A percentile compares a stretch with the other conserved stretches of the same genome.
Evolutionary conservation across 1,284 basidiomycete species (phyloP).

Genomic region (Lignosus rhinocerotis): DNA sequence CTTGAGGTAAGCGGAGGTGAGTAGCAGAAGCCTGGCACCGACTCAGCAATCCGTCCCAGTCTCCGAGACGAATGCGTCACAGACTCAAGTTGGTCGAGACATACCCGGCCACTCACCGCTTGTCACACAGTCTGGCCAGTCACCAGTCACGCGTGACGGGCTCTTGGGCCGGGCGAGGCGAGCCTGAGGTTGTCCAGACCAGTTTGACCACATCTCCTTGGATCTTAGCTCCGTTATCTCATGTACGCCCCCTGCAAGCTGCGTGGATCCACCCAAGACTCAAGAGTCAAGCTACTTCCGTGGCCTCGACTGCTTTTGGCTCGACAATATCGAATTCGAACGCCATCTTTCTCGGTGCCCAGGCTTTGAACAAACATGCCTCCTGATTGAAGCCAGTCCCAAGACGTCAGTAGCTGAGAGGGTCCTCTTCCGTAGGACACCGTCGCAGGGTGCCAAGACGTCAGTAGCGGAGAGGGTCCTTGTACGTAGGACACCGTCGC

Average conservation of each 20-base stretch:
- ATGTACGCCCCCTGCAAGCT: background rate
- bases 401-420: too few relatives aligned
- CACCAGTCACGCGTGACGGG: slow-evolving; percentile 5
- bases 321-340: background rate
- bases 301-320: background rate
- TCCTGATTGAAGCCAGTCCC: too few relatives aligned
- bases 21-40: background rate
- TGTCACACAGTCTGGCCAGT: slow-evolving; percentile 8
- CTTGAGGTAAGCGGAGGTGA: background rate
- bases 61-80: too few relatives aligned
- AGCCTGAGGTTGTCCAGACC: background rate
- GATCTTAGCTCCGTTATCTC: background rate
- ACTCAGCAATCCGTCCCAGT: slow-evolving; percentile 3
- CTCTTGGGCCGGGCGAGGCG: slow-evolving; percentile 4
- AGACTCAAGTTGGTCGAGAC: background rate
- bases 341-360: background rate
- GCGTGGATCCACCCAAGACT: background rate
- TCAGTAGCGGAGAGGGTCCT: too few relatives aligned
- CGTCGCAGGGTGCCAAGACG: too few relatives aligned
- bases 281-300: background rate
- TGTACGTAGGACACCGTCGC: too few relatives aligned
- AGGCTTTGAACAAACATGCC: too few relatives aligned
- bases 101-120: slow-evolving; percentile 16
- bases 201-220: too few relatives aligned
- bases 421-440: too few relatives aligned